Percentiles rank a stretch among this genome's conserved stretches.
These are phyloP conservation scores for Vachellia collinsii DNA, from an alignment of 306 rosid genomes.

Conservation along the genomic window DNA sequence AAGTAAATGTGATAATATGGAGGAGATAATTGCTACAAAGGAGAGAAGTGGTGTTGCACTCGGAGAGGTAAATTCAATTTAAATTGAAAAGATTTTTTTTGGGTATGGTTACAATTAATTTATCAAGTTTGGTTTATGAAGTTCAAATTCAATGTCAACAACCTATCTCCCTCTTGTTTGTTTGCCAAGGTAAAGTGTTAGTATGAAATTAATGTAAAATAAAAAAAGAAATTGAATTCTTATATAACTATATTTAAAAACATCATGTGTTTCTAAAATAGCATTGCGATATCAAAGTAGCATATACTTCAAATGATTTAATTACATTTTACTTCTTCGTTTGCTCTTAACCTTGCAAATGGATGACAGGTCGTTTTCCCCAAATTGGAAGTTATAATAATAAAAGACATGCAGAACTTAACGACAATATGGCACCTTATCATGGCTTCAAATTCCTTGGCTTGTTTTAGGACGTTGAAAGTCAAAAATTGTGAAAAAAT, in stretches of 20 bases:
- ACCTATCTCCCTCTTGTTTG: not conserved
- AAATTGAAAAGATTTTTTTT: not conserved
- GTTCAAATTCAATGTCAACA: not conserved
- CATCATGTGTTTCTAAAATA: too few relatives aligned
- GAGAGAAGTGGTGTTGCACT: not conserved
- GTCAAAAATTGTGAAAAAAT: not conserved
- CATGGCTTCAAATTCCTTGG: not conserved
- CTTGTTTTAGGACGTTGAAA: not conserved
- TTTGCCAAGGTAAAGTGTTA: too few relatives aligned
- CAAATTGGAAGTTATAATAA: not conserved
- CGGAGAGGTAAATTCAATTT: not conserved
- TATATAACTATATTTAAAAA: too few relatives aligned
- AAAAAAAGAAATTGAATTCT: too few relatives aligned
- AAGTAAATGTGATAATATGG: slow-evolving; percentile 1
- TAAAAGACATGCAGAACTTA: not conserved
- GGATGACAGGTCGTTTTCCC: not conserved
- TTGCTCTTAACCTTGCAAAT: not conserved
- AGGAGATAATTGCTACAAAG: not conserved
- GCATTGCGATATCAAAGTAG: not conserved
- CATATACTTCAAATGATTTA: not conserved
- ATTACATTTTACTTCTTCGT: not conserved
- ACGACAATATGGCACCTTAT: not conserved
- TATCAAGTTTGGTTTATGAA: not conserved
- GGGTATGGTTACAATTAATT: not conserved
- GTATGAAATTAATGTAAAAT: too few relatives aligned